Base-by-base conservation (phyloP, 176 grass and related monocot genomes). In the Poa pratensis region DNA sequence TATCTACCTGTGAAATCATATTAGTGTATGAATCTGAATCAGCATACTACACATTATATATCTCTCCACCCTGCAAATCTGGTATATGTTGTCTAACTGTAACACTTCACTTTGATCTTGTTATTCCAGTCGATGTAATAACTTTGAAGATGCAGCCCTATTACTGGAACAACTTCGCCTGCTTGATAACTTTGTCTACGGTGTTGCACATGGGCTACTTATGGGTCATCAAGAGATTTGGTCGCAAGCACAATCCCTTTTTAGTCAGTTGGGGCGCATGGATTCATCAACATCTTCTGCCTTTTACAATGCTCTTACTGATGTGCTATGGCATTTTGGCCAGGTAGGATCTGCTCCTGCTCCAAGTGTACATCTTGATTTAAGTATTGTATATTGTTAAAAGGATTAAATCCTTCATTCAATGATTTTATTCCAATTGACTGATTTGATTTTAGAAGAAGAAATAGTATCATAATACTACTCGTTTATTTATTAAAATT, bases 261-360 rank as follows among this genome's bases (percentile, higher is more conserved):
- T 99, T 72, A 87, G 94, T 75, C 86, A 99, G 60, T 60, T 99
- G 84, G 92, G 86, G 52, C 84, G 64, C 62, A 99, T 96, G 93
- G 96, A 99, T 88, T 59, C 88, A 59, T 75, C 96, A 88, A 96
- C 96, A 72, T 96, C 96, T 24, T 99, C 93, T 63, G 96, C 96
- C 57, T 99, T 99, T 82, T 99, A 99, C 65, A 99, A 99, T 84
- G 96, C 96, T 60, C 88, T 99, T n/a, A 99, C 93, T 76, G 96
- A 99, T 85, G 89, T 99, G 86, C 83, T 99, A 70, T 99, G 96
- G 96, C 96, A 99, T 94, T 96, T 99, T 90, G 96, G 96, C 50
- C 96, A 99, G 96, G 96, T 99, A 89, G 77, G 68, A 80, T 75
- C 78, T 43, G 42, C 42, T 43, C 10, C 42, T 73, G 16, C 51